Evolutionary conservation across 768 basidiomycete species (phyloP).

Genomic region (Boletus edulis): DNA sequence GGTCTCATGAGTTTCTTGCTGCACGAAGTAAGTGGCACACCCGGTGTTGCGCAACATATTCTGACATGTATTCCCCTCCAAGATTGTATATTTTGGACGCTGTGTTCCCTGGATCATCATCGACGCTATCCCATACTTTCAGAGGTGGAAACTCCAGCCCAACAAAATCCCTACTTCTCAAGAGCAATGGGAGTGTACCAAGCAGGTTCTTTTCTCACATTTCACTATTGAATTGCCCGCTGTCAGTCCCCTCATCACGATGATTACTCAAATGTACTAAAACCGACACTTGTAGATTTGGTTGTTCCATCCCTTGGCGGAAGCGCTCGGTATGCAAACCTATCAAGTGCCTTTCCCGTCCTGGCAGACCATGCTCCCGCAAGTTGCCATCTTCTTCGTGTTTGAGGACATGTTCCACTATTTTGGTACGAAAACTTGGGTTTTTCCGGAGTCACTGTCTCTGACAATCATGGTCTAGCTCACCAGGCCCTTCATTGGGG

Average conservation of each 20-base stretch:
- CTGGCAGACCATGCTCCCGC: conserved; percentile 64
- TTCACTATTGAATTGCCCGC: conserved; percentile 93
- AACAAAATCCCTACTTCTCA: conserved; percentile 72
- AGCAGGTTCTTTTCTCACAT: conserved; percentile 89
- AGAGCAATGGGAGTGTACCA: conserved; percentile 96
- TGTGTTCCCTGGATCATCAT: conserved; percentile 95
- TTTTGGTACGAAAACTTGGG: conserved; percentile 47
- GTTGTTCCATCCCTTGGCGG: conserved; percentile 89
- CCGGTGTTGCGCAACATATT: not conserved
- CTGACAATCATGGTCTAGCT: conserved; percentile 42
- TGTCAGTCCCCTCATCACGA: conserved; percentile 41
- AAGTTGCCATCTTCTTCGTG: conserved; percentile 87
- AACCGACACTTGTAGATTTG: conserved; percentile 57
- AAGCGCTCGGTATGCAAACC: conserved; percentile 84
- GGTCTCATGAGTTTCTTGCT: conserved; percentile 89
- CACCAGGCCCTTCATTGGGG: conserved; percentile 89
- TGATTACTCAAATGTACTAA: not conserved
- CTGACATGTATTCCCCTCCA: not conserved
- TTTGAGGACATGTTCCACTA: conserved; percentile 98
- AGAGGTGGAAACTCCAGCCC: conserved; percentile 90
- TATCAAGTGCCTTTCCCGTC: conserved; percentile 91
- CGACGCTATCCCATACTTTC: conserved; percentile 92
- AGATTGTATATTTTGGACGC: conserved; percentile 97
- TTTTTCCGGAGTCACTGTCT: not conserved
- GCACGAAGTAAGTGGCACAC: conserved; percentile 72